Percentiles rank a stretch among this genome's conserved stretches.
Evolutionary conservation across 768 basidiomycete genomes (phyloP).

Genomic region (Coprinopsis sp.): DNA sequence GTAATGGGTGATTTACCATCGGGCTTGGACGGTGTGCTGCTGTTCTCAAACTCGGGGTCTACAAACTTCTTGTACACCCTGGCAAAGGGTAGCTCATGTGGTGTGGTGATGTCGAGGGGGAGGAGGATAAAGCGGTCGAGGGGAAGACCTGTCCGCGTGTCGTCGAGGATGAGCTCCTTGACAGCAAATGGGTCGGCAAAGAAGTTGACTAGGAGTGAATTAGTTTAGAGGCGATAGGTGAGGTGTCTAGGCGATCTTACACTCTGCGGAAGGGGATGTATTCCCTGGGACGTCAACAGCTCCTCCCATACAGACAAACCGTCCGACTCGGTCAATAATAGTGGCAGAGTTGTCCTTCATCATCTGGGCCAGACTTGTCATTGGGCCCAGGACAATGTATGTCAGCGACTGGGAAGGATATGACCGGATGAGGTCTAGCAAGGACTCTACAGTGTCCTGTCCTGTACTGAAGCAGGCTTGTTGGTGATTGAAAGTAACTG

Average conservation of each 20-base stretch:
- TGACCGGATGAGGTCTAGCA: conserved; percentile 49
- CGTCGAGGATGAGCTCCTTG: conserved; percentile 53
- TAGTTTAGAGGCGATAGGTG: too few species aligned
- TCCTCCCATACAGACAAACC: conserved; percentile 91
- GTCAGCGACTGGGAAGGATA: conserved; percentile 52
- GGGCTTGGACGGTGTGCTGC: conserved; percentile 41
- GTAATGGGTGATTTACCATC: conserved; percentile 51
- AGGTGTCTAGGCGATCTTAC: too few species aligned
- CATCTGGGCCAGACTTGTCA: conserved; percentile 75
- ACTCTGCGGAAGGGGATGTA: conserved; percentile 76
- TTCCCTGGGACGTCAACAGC: conserved; percentile 91
- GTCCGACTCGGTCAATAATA: conserved; percentile 56
- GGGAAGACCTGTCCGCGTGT: conserved; percentile 44
- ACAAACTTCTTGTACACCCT: conserved; percentile 52
- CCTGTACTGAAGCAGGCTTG: conserved; percentile 45
- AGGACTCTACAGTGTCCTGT: conserved; percentile 48
- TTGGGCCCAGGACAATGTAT: conserved; percentile 70
- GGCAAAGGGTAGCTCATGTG: conserved; percentile 73
- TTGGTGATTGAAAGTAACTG: conserved; percentile 11
- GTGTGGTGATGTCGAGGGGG: conserved; percentile 80
- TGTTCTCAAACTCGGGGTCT: conserved; percentile 56
- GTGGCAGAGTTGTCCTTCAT: conserved; percentile 50
- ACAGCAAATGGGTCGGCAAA: conserved; percentile 88
- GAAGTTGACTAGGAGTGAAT: conserved; percentile 76
- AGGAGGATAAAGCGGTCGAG: conserved; percentile 63